Evolutionary conservation across 1,284 basidiomycete species (phyloP).

Genomic region (Fomes fomentarius): DNA sequence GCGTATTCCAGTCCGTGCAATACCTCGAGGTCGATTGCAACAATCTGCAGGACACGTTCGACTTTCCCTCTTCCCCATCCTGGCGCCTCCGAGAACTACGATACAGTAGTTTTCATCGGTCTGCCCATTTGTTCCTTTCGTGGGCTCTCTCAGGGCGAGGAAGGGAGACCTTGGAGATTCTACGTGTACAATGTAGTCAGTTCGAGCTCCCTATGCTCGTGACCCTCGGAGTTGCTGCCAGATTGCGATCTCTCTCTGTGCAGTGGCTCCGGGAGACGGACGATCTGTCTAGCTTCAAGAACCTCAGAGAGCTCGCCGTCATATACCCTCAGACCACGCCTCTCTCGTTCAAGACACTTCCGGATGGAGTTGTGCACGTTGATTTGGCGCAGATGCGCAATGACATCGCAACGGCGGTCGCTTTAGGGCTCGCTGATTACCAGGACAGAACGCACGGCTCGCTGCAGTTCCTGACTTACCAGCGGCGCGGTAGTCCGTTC

Average conservation of each 20-base stretch:
- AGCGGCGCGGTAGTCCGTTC: neutral
- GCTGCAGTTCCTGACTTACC: slow-evolving; percentile 11
- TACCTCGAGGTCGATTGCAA: slow-evolving; percentile 19
- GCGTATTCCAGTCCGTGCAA: slow-evolving; percentile 9
- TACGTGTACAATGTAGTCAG: neutral
- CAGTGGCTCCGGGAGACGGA: neutral
- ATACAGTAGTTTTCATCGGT: slow-evolving; percentile 11
- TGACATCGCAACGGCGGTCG: neutral
- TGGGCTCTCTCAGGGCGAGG: slow-evolving; percentile 15
- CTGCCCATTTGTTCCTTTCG: slow-evolving; percentile 10
- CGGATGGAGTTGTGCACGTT: slow-evolving; percentile 8
- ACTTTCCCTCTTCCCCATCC: neutral
- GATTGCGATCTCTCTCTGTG: slow-evolving; percentile 5
- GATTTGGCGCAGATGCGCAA: neutral
- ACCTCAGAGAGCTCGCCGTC: slow-evolving; percentile 4
- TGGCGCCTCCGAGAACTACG: slow-evolving; percentile 17
- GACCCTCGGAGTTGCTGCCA: neutral
- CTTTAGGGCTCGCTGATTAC: neutral
- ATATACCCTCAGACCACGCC: neutral
- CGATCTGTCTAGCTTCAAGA: slow-evolving; percentile 2
- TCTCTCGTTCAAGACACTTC: slow-evolving; percentile 2
- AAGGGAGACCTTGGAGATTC: slow-evolving; percentile 4
- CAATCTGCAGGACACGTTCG: neutral
- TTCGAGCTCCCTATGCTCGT: neutral
- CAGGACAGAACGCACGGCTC: neutral